These are phyloP conservation scores for Fusarium sp. DNA, from an alignment of 2,329 filamentous ascomycete genomes.

Conservation along the genomic window DNA sequence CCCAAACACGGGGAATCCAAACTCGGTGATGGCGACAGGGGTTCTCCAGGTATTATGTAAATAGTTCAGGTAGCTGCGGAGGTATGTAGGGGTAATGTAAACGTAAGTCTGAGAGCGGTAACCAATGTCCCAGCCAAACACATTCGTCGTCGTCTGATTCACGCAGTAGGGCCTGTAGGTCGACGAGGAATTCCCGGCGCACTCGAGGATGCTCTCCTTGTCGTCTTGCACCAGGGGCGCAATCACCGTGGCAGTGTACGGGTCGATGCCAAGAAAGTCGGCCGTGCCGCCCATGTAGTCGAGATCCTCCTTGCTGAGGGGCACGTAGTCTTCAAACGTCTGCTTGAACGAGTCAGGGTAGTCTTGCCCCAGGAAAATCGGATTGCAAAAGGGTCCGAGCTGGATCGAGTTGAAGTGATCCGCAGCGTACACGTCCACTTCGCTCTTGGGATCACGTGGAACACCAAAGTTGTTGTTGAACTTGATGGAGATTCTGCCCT, in stretches of 20 bases:
- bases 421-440: conserved; percentile 58
- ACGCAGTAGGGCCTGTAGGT: conserved; percentile 65
- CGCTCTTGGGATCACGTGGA: conserved; percentile 54
- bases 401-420: conserved; percentile 61
- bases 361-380: conserved; percentile 63
- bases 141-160: conserved; percentile 57
- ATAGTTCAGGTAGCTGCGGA: conserved; percentile 68
- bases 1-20: conserved; percentile 66
- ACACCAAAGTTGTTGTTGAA: conserved; percentile 64
- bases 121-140: conserved; percentile 69
- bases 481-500: conserved; percentile 63
- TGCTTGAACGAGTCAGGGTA: conserved; percentile 61
- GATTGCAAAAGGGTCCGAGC: conserved; percentile 64
- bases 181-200: conserved; percentile 59
- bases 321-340: conserved; percentile 58
- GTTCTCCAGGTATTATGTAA: conserved; percentile 68
- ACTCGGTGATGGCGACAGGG: conserved; percentile 64
- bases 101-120: conserved; percentile 67
- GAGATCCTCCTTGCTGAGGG: conserved; percentile 62
- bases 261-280: conserved; percentile 69
- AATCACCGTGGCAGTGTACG: conserved; percentile 69
- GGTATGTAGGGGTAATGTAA: conserved; percentile 69
- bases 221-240: conserved; percentile 53
- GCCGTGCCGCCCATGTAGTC: conserved; percentile 61
- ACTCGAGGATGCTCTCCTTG: conserved; percentile 58